Percentiles rank a stretch among this genome's conserved stretches.
phyloP scores from a whole-genome alignment of 345 rosid species.

The Eucalyptus albens region DNA sequence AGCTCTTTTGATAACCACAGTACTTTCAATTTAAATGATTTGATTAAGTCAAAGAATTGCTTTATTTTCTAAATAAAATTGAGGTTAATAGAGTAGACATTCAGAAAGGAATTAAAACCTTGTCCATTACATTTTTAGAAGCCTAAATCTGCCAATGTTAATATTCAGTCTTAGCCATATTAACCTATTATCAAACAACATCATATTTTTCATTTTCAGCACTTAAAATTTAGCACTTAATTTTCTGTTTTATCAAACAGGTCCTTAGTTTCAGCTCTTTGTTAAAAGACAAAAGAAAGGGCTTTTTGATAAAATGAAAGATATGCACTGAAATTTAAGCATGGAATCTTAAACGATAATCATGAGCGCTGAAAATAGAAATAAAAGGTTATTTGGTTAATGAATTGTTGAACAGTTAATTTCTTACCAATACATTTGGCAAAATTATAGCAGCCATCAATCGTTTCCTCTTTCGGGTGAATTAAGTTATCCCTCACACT shows the following conservation, averaged over 20 bases:
- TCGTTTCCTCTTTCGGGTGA: background rate
- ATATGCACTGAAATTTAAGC: background rate
- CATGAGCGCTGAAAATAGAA: background rate
- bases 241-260: background rate
- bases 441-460: background rate
- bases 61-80: background rate
- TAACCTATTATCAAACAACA: background rate
- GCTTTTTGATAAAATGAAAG: background rate
- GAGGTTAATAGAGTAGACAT: background rate
- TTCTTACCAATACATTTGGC: background rate
- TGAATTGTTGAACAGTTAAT: background rate
- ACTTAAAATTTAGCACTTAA: background rate
- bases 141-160: background rate
- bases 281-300: background rate
- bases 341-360: background rate
- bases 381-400: background rate
- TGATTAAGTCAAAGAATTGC: background rate
- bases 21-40: background rate
- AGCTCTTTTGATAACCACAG: background rate
- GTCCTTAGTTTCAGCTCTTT: background rate
- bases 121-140: background rate
- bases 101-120: background rate
- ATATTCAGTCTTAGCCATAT: background rate
- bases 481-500: background rate
- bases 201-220: background rate